Evolutionary conservation across 257 asterid genomes (phyloP).

Genomic region (Solanum dulcamara): DNA sequence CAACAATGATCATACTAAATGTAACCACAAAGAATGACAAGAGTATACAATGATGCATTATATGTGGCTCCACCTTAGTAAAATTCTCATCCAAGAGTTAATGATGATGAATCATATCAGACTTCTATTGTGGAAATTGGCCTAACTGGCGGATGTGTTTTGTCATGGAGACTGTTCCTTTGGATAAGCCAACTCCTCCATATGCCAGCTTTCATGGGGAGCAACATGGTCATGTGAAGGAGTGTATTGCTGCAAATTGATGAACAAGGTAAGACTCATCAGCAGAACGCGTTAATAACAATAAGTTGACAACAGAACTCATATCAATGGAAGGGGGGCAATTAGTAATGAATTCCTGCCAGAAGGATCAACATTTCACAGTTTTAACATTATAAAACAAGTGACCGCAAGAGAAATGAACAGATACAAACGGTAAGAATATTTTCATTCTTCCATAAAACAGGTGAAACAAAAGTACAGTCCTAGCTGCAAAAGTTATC

Average conservation of each 20-base stretch:
- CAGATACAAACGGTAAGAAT: background rate
- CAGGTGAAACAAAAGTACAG: background rate
- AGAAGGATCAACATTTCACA: background rate
- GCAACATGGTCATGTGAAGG: constrained; percentile 65
- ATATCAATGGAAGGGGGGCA: background rate
- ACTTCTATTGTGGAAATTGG: constrained; percentile 17
- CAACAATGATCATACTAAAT: constrained; percentile 1
- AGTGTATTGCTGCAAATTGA: constrained; percentile 42
- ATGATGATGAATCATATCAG: constrained; percentile 24
- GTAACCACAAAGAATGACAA: constrained; percentile 26
- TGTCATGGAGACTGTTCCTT: constrained; percentile 25
- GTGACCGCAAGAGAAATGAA: background rate
- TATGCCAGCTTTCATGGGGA: constrained; percentile 93
- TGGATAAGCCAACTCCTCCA: constrained; percentile 59
- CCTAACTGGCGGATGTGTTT: constrained; percentile 32
- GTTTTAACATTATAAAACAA: background rate
- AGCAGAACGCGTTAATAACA: background rate
- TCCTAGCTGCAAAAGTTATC: background rate
- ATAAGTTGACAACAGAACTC: background rate
- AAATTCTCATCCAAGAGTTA: constrained; percentile 14
- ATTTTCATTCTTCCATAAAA: background rate
- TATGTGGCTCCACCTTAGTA: constrained; percentile 20
- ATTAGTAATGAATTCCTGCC: background rate
- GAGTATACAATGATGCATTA: constrained; percentile 9
- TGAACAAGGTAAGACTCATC: background rate